These are phyloP conservation scores for Uronychia binucleata DNA, from an alignment of 73 alveolate species.

Conservation along the genomic window DNA sequence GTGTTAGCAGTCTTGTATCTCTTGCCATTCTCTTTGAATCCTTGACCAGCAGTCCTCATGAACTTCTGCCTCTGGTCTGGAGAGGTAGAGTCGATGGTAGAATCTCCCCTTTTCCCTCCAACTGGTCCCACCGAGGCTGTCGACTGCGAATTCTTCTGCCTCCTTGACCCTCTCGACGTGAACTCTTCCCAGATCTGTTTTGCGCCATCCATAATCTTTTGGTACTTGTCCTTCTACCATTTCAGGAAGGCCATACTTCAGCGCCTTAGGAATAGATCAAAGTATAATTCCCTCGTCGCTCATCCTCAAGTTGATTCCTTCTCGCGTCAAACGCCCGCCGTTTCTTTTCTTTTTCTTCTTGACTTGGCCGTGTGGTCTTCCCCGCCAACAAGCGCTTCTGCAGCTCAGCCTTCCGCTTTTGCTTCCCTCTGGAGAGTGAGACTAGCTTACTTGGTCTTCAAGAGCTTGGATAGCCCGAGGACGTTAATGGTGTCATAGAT, in stretches of 20 bases:
- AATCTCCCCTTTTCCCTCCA: too few relatives aligned
- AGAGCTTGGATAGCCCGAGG: not conserved
- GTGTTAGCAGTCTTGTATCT: not conserved
- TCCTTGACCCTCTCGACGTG: not conserved
- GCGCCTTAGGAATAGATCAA: not conserved
- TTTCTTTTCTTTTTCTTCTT: not conserved
- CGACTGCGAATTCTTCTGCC: not conserved
- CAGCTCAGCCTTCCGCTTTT: not conserved
- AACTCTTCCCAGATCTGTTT: not conserved
- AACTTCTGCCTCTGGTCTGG: not conserved
- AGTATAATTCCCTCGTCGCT: not conserved
- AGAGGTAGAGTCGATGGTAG: not conserved
- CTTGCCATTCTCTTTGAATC: not conserved
- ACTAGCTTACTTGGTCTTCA: not conserved
- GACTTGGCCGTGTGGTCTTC: not conserved
- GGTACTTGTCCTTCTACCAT: not conserved
- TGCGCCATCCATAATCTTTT: not conserved
- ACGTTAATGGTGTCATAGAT: constrained; percentile 3
- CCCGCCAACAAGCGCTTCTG: not conserved
- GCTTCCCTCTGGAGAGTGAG: not conserved
- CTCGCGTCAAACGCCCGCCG: not conserved
- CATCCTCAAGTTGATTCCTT: not conserved
- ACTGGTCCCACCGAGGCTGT: not conserved
- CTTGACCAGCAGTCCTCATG: not conserved
- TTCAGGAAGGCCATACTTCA: not conserved